Conservation (phyloP, 805 yeast species). For the Zygoascus tannicola region DNA sequence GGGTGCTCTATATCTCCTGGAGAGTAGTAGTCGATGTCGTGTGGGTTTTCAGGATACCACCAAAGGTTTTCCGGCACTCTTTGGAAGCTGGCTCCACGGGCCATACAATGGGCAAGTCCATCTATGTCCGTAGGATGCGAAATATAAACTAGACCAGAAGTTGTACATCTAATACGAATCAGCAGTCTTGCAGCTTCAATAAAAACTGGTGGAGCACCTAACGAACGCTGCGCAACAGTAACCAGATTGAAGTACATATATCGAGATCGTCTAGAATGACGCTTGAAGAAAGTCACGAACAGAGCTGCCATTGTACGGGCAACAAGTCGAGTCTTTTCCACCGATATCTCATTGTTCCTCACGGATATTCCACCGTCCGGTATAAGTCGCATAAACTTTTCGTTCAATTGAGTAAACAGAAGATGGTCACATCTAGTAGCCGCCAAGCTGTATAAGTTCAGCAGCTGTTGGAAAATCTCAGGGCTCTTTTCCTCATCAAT, state of each 20-base stretch:
- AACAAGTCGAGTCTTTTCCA: constrained; percentile 13
- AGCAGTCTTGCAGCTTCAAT: constrained; percentile 44
- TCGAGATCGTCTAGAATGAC: constrained; percentile 30
- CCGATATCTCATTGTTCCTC: background rate
- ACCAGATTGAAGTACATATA: constrained; percentile 29
- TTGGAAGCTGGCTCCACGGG: constrained; percentile 19
- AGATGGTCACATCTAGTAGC: constrained; percentile 14
- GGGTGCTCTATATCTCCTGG: constrained; percentile 35
- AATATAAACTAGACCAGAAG: constrained; percentile 38
- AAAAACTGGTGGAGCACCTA: constrained; percentile 17
- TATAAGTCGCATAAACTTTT: constrained; percentile 8
- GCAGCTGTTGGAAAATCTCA: constrained; percentile 25
- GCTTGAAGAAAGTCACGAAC: constrained; percentile 31
- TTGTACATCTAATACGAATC: constrained; percentile 44
- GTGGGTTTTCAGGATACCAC: constrained; percentile 63
- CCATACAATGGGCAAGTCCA: constrained; percentile 40
- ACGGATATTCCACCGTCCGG: background rate
- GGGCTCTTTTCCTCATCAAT: constrained; percentile 28
- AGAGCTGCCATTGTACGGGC: constrained; percentile 19
- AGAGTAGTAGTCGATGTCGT: constrained; percentile 36
- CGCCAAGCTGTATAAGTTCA: constrained; percentile 22
- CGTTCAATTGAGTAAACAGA: constrained; percentile 8
- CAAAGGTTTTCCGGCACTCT: constrained; percentile 31
- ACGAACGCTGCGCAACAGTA: constrained; percentile 14
- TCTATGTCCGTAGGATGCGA: constrained; percentile 52